These are phyloP conservation scores for Peronospora destructor DNA, from an alignment of 352 stramenopile genomes.

Conservation along the genomic window DNA sequence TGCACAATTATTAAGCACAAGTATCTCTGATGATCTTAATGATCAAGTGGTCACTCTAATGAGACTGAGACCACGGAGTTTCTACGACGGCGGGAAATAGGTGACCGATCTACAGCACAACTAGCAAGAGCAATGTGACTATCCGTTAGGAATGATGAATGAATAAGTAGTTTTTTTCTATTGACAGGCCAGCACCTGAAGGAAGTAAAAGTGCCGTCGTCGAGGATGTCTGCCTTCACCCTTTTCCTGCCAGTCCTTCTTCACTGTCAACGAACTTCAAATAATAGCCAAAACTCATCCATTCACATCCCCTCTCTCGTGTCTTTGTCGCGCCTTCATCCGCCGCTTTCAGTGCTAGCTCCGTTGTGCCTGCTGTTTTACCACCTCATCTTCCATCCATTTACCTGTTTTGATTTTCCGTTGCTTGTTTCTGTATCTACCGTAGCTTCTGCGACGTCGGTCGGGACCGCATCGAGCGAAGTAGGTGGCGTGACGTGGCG, in stretches of 20 bases:
- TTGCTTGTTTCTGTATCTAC: conserved; percentile 19
- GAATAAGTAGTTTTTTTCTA: conserved; percentile 25
- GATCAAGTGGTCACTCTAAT: no score
- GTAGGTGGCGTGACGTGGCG: conserved; percentile 15
- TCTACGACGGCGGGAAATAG: conserved; percentile 1
- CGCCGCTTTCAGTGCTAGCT: conserved; percentile 25
- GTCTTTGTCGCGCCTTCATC: conserved; percentile 30
- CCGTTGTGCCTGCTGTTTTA: conserved; percentile 9
- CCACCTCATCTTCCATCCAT: conserved; percentile 15
- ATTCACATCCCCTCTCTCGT: conserved; percentile 9
- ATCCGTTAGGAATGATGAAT: conserved; percentile 1
- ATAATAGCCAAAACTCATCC: conserved; percentile 27
- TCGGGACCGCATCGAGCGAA: conserved; percentile 14
- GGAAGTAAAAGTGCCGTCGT: neutral
- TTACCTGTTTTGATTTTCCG: conserved; percentile 29
- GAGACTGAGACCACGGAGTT: no score
- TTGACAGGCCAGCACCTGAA: conserved; percentile 18
- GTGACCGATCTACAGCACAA: neutral
- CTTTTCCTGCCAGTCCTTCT: neutral
- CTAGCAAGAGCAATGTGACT: no score
- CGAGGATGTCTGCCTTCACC: neutral
- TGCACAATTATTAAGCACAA: no score
- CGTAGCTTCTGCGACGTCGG: conserved; percentile 23
- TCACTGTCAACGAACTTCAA: conserved; percentile 23
- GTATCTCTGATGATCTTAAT: no score